Evolutionary conservation across 371 early-diverging fungal species (phyloP), one percentile per base, ranked within the genome.

Genomic region (Furculomyces boomerangus): DNA sequence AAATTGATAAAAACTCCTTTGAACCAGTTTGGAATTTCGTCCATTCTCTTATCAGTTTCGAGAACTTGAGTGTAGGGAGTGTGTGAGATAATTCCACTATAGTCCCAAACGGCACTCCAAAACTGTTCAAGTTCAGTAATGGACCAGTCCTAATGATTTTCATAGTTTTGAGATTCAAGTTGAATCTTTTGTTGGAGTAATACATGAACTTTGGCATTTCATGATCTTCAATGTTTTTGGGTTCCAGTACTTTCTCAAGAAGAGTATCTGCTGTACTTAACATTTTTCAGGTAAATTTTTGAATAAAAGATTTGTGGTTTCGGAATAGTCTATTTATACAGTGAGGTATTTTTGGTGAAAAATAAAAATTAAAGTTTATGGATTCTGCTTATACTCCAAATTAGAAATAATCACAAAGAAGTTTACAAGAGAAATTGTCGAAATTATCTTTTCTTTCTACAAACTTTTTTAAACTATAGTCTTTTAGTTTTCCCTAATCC

Each of bases 21-120:
- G 69, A 94, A 96, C 97, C 97, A 96, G 45, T 73, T 76, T 2
- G 97, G 95, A 47, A 93, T 81, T 13, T 64, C 57, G 63, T 84
- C 84, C 87, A 96, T 90, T 3, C 74, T 70, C 22, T 71, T 75
- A 5, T 64, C 58, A 26, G 64, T 61, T 60, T 91, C 86, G 2
- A 92, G 63, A 5, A 71, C 83, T 53, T 58, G 56, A 26, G 31
- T 49, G 51, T 68, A 83, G 13, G 67, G 60, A 25, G 57, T 60
- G 16, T 82, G 81, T 10, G 71, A 53, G 31, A 77, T 66, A 31
- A 94, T 75, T 2, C 73, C 72, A 31, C 82, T 80, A 60, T 75
- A 92, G 40, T 87, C 84, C 89, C 90, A 90, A 25, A 91, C 86
- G 40, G 73, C 76, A 10, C 74, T 71, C 96, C 96, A 96, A 63